Base-by-base conservation (phyloP, 1,139 yeast genomes). In the Geotrichum macrosporum region DNA sequence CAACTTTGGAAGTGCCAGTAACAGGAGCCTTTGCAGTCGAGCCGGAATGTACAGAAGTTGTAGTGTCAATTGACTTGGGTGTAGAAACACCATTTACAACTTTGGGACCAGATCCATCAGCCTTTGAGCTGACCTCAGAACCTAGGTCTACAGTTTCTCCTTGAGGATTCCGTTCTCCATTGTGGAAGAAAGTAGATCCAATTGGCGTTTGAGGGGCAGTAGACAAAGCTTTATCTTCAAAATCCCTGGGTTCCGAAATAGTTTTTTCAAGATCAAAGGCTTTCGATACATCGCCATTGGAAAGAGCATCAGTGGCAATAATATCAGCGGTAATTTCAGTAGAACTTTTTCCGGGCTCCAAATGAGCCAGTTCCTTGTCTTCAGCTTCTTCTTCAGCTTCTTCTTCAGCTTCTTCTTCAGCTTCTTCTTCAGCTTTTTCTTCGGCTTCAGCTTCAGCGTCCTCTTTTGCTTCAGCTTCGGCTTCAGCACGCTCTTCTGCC, bases 401-500 rank as follows among this genome's bases (percentile, higher is more conserved):
- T 22, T 51, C 54, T 21, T 57, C 64, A 38, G 60, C 64, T 32
- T 53, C 51, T 4, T 57, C 53, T n/a, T 63, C 59, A 34, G 58
- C 57, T 16, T 53, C 53, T 15, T 57, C 63, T 20, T n/a, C 21
- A 57, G 38, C 27, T 9, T 16, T 15, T 20, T 30, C 44, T 12
- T 35, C 35, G 35, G 16, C 29, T 35, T 24, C 18, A 6, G 46
- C 46, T 26, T 42, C 41, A n/a, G 19, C 31, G 4, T 36, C 37
- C 21, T 37, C 40, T 16, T 19, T 30, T 2, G 29, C 20, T 19
- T 34, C 47, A 3, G 15, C 34, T 6, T 22, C 51, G 19, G 32
- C 47, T 3, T 34, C 41, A 12, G 43, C 46, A 5, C 19, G 9
- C 10, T 35, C 41, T 18, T 43, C 44, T 3, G 46, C 47, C 5